These are phyloP conservation scores for Telfairia occidentalis DNA, from an alignment of 331 rosid species.

Conservation along the genomic window DNA sequence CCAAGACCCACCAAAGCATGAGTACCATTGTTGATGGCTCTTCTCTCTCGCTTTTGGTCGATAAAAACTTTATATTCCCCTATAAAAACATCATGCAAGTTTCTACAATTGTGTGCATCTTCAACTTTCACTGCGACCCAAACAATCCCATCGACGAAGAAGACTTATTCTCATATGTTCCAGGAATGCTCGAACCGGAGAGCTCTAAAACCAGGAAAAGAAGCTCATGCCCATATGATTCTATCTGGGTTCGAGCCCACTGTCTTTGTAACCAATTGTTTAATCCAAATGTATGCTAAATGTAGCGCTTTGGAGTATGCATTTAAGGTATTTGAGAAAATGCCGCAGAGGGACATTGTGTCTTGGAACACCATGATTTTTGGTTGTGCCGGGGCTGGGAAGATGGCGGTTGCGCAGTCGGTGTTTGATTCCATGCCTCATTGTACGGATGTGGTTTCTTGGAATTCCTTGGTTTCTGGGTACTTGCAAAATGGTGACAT, in stretches of 20 bases:
- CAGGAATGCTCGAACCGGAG: conserved; percentile 43
- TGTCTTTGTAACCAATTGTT: conserved; percentile 53
- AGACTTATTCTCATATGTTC: conserved; percentile 44
- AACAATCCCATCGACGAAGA: conserved; percentile 24
- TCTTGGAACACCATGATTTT: conserved; percentile 75
- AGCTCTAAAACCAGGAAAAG: conserved; percentile 44
- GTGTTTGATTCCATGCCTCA: conserved; percentile 49
- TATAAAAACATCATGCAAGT: not conserved
- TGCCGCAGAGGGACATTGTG: conserved; percentile 37
- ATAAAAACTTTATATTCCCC: conserved; percentile 2
- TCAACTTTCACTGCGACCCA: conserved; percentile 19
- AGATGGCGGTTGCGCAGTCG: conserved; percentile 31
- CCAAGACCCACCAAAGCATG: conserved; percentile 22
- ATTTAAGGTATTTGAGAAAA: conserved; percentile 40
- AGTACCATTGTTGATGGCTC: conserved; percentile 12
- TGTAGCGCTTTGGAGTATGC: conserved; percentile 32
- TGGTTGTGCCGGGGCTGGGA: conserved; percentile 42
- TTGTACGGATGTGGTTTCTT: conserved; percentile 53
- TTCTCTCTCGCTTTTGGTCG: conserved; percentile 12
- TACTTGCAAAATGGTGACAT: conserved; percentile 34
- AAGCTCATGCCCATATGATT: conserved; percentile 60
- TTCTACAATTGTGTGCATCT: conserved; percentile 11
- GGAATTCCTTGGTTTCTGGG: conserved; percentile 68
- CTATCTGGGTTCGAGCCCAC: conserved; percentile 55
- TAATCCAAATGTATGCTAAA: conserved; percentile 48